Evolutionary conservation across 768 basidiomycete species (phyloP).

Genomic region (Infundibulicybe gibba): DNA sequence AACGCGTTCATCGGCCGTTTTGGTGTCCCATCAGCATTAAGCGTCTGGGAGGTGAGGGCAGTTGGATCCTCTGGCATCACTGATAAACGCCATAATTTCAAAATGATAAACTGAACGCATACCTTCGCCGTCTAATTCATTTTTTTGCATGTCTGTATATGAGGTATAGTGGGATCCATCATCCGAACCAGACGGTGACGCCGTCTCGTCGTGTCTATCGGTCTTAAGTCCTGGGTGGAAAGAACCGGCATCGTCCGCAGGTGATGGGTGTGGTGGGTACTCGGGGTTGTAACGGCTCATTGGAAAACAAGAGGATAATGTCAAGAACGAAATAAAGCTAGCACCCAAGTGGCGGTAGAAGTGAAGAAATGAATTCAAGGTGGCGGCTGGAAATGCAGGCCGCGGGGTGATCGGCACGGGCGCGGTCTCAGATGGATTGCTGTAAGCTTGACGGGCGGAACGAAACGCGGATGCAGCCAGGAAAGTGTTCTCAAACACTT

Average conservation of each 20-base stretch:
- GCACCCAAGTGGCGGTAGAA: conserved; percentile 20
- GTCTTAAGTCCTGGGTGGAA: conserved; percentile 17
- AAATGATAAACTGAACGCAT: conserved; percentile 5
- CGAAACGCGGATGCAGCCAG: conserved; percentile 38
- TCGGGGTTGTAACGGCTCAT: conserved; percentile 27
- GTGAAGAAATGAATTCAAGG: conserved; percentile 15
- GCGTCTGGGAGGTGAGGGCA: conserved; percentile 69
- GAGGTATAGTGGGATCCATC: conserved; percentile 38
- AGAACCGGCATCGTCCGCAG: conserved; percentile 21
- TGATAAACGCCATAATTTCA: conserved; percentile 1
- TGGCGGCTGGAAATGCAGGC: conserved; percentile 8
- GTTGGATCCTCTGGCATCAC: conserved; percentile 22
- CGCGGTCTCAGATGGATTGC: conserved; percentile 40
- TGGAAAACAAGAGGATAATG: conserved; percentile 9
- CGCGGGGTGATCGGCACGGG: conserved; percentile 35
- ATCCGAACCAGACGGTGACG: conserved; percentile 55
- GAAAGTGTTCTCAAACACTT: conserved; percentile 28
- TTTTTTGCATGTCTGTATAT: conserved; percentile 32
- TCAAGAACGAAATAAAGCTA: conserved; percentile 8
- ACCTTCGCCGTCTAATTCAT: conserved; percentile 47
- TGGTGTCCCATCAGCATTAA: conserved; percentile 85
- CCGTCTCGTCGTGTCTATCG: conserved; percentile 38
- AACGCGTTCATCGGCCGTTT: conserved; percentile 93
- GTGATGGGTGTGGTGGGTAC: conserved; percentile 16
- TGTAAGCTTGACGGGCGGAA: conserved; percentile 29